Percentiles rank a stretch among this genome's conserved stretches.
These are phyloP conservation scores for Fusarium sp. DNA, from an alignment of 2,329 filamentous ascomycete genomes.

Conservation along the genomic window DNA sequence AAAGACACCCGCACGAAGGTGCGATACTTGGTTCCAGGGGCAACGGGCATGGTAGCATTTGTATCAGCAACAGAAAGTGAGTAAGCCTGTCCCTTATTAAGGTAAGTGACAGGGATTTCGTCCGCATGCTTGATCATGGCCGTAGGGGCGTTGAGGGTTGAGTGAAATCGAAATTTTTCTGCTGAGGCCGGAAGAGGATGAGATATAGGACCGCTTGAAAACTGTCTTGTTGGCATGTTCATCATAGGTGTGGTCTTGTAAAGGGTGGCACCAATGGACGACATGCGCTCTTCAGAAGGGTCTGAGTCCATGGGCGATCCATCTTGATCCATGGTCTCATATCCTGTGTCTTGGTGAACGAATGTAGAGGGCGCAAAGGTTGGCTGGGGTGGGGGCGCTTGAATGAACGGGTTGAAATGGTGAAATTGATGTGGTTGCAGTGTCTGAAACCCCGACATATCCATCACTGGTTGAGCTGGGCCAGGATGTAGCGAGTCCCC, in stretches of 20 bases:
- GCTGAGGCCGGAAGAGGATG: constrained; percentile 61
- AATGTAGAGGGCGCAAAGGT: constrained; percentile 83
- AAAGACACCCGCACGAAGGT: constrained; percentile 97
- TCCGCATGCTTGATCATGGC: constrained; percentile 92
- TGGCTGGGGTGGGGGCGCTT: constrained; percentile 63
- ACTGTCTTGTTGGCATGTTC: constrained; percentile 63
- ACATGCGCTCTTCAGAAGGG: constrained; percentile 60
- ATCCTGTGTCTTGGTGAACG: constrained; percentile 80
- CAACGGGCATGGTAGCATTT: constrained; percentile 65
- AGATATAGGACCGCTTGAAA: constrained; percentile 56
- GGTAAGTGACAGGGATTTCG: constrained; percentile 95
- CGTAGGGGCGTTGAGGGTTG: constrained; percentile 90
- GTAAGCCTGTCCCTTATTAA: constrained; percentile 98
- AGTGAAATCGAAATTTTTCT: constrained; percentile 87
- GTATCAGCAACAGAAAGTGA: constrained; percentile 86
- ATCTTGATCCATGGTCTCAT: constrained; percentile 82
- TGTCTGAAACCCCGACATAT: constrained; percentile 74
- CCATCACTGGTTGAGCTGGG: constrained; percentile 60
- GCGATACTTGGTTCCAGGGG: constrained; percentile 76
- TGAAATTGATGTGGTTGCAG: constrained; percentile 68
- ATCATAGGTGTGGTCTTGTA: constrained; percentile 69
- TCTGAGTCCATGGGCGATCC: constrained; percentile 72
- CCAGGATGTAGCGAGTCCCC: constrained; percentile 70
- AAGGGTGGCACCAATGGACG: constrained; percentile 68
- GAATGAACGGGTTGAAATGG: constrained; percentile 77